Evolutionary conservation across 768 basidiomycete species (phyloP), one percentile per base, ranked within the genome.

Genomic region (Macrolepiota dolichaula): DNA sequence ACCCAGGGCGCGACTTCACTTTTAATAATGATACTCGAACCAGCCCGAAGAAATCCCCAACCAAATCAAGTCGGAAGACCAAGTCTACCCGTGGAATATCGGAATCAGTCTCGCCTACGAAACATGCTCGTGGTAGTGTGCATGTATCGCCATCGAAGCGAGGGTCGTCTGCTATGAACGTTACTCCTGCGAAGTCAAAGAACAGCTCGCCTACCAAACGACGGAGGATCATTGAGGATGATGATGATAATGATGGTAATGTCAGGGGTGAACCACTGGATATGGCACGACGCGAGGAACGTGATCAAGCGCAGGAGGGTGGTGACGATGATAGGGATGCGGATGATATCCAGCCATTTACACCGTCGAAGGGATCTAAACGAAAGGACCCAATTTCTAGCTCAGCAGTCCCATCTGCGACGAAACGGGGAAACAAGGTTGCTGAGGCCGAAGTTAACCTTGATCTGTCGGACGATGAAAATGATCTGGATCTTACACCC

Each of bases 401-500:
- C 7, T 32, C 29, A 32, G 29, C 29, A 7, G 29, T 32, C 7
- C 7, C 29, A 32, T 32, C 29, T 32, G 7, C 29, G 29, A 32
- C 3, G 29, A 7, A 32, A 32, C 29, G 29, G 29, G 29, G 29
- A 40, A 22, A 24, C 3, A 49, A 49, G 4, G 22, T 6, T 44
- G 42, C 10, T n/a, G 42, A 9, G 17, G 17, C 42, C 3, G 24
- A 27, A 25, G 35, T 36, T 25, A 44, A 47, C 19, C 55, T 47
- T 1, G 55, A 62, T 19, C 58, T 64, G 25, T 68, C 59, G 65
- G 60, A 64, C 13, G 65, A 57, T 7, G 63, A 59, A 5, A 65
- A 64, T 17, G 38, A 11, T 22, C 32, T 52, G 55, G 54, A 51
- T 35, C 4, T 25, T n/a, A 55, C 38, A 46, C 46, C 38, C 10